A percentile compares a stretch with the other conserved stretches of the same genome.
These are phyloP conservation scores for Hammondia hammondi DNA, from an alignment of 169 alveolate species.

Conservation along the genomic window DNA sequence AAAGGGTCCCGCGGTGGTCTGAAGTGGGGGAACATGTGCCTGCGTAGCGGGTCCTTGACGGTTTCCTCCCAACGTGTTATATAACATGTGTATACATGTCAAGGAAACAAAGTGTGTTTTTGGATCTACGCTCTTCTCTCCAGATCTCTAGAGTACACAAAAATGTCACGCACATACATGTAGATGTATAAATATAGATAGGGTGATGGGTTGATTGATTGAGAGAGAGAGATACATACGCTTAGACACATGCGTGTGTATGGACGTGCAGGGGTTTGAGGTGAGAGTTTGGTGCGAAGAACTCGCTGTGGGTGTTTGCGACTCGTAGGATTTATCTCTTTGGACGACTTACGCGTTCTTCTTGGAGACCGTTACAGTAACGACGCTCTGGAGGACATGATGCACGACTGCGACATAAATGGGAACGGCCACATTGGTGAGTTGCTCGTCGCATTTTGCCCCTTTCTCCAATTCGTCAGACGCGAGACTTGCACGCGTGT, in stretches of 20 bases:
- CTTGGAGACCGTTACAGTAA: background rate
- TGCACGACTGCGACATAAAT: background rate
- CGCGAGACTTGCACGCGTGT: too few species aligned
- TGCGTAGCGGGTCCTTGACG: too few species aligned
- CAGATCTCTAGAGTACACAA: too few species aligned
- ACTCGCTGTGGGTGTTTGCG: background rate
- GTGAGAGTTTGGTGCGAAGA: background rate
- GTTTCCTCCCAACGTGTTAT: too few species aligned
- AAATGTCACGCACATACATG: too few species aligned
- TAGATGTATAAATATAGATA: background rate
- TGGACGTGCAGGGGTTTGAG: background rate
- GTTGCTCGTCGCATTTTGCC: background rate
- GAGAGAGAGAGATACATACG: background rate
- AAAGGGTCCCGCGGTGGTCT: too few species aligned
- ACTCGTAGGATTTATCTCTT: background rate
- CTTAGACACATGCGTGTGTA: too few species aligned
- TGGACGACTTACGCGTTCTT: background rate
- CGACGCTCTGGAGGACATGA: background rate
- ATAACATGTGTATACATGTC: too few species aligned
- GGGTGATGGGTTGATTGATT: background rate
- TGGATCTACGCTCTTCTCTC: too few species aligned
- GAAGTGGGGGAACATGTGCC: too few species aligned
- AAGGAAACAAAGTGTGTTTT: too few species aligned
- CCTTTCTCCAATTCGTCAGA: too few species aligned
- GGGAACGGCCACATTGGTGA: conserved; percentile 6